These are phyloP conservation scores for Zalaria sp. DNA, from an alignment of 2,329 filamentous ascomycete species.

Conservation along the genomic window DNA sequence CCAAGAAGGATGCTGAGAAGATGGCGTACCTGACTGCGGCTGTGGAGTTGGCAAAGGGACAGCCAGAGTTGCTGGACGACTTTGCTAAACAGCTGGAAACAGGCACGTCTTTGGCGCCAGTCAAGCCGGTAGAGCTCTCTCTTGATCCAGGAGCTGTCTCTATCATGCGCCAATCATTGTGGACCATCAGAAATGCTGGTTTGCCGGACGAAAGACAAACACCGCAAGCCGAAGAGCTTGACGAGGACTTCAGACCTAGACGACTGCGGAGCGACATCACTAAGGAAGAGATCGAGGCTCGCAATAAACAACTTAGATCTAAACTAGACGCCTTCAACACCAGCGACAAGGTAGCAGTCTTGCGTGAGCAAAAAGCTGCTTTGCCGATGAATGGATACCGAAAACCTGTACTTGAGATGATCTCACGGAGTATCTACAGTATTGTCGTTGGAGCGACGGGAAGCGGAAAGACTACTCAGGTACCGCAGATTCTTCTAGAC, in stretches of 20 bases:
- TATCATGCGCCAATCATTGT: conserved; percentile 22
- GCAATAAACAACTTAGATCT: conserved; percentile 6
- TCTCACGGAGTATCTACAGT: conserved; percentile 26
- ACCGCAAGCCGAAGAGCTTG: conserved; percentile 10
- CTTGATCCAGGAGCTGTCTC: conserved; percentile 17
- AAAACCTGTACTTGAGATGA: conserved; percentile 20
- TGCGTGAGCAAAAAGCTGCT: conserved; percentile 18
- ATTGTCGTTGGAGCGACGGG: conserved; percentile 33
- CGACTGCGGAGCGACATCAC: conserved; percentile 2
- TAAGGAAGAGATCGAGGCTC: neutral
- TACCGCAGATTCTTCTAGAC: conserved; percentile 41
- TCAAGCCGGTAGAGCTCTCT: conserved; percentile 14
- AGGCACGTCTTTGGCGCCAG: conserved; percentile 17
- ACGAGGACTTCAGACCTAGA: neutral
- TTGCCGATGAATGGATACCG: conserved; percentile 28
- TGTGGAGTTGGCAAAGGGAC: conserved; percentile 16
- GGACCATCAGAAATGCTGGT: conserved; percentile 18
- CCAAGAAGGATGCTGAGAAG: conserved; percentile 20
- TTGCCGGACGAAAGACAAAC: conserved; percentile 16
- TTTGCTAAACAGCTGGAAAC: conserved; percentile 19
- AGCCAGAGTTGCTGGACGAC: conserved; percentile 17
- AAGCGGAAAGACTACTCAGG: conserved; percentile 35
- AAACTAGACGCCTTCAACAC: conserved; percentile 8
- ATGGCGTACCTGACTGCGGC: conserved; percentile 23
- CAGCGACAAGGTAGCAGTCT: conserved; percentile 7